Evolutionary conservation across 148 eudicot genomes (phyloP).

Genomic region (Dianthus caryophyllus): DNA sequence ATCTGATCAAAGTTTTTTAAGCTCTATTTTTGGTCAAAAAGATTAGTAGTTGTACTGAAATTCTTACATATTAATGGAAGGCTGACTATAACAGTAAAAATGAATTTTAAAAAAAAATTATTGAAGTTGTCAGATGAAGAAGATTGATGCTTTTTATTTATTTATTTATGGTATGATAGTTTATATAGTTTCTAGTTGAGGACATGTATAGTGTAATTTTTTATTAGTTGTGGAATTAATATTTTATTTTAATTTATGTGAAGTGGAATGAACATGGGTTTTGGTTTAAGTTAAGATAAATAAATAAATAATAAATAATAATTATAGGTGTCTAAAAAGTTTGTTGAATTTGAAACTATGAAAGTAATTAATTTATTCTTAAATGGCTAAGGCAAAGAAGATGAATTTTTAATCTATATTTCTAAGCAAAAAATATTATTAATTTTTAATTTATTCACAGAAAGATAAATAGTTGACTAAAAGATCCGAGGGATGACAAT

Average conservation of each 20-base stretch:
- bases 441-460: no score
- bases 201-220: not conserved
- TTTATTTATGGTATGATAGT: not conserved
- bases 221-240: not conserved
- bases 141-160: not conserved
- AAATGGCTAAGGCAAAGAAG: no score
- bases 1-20: slow-evolving; percentile 7
- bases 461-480: no score
- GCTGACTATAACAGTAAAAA: not conserved
- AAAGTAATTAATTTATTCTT: no score
- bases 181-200: not conserved
- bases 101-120: not conserved
- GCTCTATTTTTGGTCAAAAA: not conserved
- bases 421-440: no score
- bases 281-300: not conserved
- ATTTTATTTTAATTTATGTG: not conserved
- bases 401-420: no score
- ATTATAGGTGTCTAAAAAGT: no score
- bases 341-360: no score
- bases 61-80: not conserved
- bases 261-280: not conserved
- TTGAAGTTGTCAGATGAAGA: slow-evolving; percentile 1
- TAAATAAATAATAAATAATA: no score
- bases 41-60: not conserved
- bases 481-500: no score